Percentiles rank a stretch among this genome's conserved stretches.
Evolutionary conservation across 2,329 filamentous ascomycete genomes (phyloP).

Genomic region (Cryoendolithus antarcticus): DNA sequence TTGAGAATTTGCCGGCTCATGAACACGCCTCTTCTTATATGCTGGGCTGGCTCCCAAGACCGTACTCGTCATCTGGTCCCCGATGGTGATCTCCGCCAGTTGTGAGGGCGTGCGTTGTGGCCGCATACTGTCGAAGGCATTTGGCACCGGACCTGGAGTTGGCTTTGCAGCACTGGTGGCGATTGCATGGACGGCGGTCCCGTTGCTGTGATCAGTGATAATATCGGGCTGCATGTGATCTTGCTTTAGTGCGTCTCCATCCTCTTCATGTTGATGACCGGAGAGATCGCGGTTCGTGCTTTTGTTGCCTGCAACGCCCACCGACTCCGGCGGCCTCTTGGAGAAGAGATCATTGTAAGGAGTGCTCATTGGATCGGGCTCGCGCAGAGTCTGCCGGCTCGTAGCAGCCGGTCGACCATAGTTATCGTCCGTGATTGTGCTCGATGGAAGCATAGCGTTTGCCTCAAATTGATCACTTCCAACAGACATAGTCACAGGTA

Average conservation of each 20-base stretch:
- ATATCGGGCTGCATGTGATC: too few species aligned
- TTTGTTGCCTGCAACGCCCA: neutral
- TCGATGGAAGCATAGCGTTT: too few species aligned
- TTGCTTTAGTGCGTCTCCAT: too few species aligned
- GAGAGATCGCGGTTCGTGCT: neutral
- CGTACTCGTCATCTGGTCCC: constrained; percentile 53
- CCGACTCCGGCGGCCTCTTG: constrained; percentile 10
- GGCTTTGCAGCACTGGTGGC: constrained; percentile 18
- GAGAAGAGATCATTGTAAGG: constrained; percentile 16
- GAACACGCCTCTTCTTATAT: constrained; percentile 34
- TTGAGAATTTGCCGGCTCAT: constrained; percentile 26
- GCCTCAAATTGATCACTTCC: too few species aligned
- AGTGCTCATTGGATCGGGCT: constrained; percentile 15
- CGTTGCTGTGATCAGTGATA: too few species aligned
- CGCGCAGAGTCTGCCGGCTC: constrained; percentile 8
- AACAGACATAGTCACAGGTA: too few species aligned
- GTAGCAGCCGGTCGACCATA: too few species aligned
- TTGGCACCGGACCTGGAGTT: constrained; percentile 39
- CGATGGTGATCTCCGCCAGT: constrained; percentile 63
- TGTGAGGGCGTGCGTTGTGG: constrained; percentile 50
- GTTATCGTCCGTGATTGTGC: too few species aligned
- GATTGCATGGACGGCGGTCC: constrained; percentile 15
- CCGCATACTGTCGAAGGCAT: constrained; percentile 53
- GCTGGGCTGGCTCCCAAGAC: constrained; percentile 43
- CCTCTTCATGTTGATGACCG: too few species aligned